A percentile compares a stretch with the other conserved stretches of the same genome.
Conservation (phyloP, 768 basidiomycete species). For the Auricularia cornea region DNA sequence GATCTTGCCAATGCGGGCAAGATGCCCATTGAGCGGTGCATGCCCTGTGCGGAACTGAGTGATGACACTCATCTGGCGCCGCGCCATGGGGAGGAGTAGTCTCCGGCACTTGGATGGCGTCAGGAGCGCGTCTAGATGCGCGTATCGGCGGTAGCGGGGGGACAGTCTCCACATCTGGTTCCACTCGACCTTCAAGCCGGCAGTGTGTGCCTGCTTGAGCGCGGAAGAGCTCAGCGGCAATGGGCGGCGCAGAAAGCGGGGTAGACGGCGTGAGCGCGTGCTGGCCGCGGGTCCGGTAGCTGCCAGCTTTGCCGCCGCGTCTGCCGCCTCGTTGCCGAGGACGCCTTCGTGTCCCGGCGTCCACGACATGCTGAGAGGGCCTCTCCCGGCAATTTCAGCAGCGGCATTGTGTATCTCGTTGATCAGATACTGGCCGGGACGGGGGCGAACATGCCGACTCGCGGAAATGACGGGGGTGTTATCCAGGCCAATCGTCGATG, state of each 20-base stretch:
- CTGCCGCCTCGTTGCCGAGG: slow-evolving; percentile 8
- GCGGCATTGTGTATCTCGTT: slow-evolving; percentile 4
- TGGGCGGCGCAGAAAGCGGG: neutral
- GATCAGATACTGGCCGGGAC: slow-evolving; percentile 10
- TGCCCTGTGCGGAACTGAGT: too few relatives aligned
- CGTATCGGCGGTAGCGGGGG: too few relatives aligned
- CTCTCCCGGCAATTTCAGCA: neutral
- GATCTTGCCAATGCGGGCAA: too few relatives aligned
- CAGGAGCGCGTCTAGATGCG: too few relatives aligned
- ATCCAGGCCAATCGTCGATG: slow-evolving; percentile 4
- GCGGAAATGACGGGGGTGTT: slow-evolving; percentile 11
- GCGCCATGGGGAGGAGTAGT: too few relatives aligned
- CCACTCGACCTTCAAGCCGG: too few relatives aligned
- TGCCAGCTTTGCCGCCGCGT: slow-evolving; percentile 8
- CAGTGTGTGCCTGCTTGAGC: too few relatives aligned
- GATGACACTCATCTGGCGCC: too few relatives aligned
- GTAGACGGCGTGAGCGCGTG: neutral
- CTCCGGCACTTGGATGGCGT: too few relatives aligned
- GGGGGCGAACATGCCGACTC: neutral
- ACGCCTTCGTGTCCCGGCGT: slow-evolving; percentile 10
- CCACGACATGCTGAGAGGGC: slow-evolving; percentile 5
- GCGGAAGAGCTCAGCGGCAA: neutral
- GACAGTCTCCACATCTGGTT: too few relatives aligned
- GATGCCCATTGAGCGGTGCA: too few relatives aligned
- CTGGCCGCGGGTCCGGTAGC: neutral